These are phyloP conservation scores for Neurospora hispaniola DNA, from an alignment of 495 filamentous ascomycete genomes.

Conservation along the genomic window DNA sequence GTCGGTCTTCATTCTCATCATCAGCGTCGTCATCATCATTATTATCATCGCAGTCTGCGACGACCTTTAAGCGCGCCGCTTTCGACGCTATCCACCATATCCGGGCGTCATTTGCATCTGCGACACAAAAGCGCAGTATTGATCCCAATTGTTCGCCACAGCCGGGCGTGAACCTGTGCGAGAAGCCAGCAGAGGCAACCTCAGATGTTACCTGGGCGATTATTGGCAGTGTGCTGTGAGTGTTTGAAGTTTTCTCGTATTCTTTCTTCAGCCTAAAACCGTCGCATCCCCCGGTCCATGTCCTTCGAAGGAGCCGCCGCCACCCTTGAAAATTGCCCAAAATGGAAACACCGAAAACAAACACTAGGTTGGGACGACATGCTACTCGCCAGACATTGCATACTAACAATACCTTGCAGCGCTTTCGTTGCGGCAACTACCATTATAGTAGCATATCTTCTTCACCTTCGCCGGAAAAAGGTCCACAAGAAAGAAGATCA, in stretches of 20 bases:
- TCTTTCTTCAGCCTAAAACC: background rate
- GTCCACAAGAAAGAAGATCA: constrained; percentile 17
- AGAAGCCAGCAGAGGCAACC: constrained; percentile 17
- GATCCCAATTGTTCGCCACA: constrained; percentile 3
- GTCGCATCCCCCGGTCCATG: background rate
- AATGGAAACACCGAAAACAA: background rate
- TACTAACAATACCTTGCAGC: background rate
- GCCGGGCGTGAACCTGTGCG: constrained; percentile 15
- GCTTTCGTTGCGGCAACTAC: background rate
- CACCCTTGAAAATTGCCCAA: background rate
- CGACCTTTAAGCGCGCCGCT: constrained; percentile 7
- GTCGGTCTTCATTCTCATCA: background rate
- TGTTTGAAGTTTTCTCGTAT: background rate
- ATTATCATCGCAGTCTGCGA: background rate
- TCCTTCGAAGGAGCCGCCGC: background rate
- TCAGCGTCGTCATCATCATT: too few relatives aligned
- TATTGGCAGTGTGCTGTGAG: constrained; percentile 19
- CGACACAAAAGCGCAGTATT: background rate
- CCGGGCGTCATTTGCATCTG: background rate
- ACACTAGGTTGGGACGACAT: background rate
- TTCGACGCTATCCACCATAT: background rate
- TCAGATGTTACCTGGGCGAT: constrained; percentile 13
- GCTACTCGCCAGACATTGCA: background rate
- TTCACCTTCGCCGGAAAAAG: constrained; percentile 16
- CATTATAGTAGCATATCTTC: constrained; percentile 3